Evolutionary conservation across 345 rosid genomes (phyloP).

Genomic region (Salix udensis): DNA sequence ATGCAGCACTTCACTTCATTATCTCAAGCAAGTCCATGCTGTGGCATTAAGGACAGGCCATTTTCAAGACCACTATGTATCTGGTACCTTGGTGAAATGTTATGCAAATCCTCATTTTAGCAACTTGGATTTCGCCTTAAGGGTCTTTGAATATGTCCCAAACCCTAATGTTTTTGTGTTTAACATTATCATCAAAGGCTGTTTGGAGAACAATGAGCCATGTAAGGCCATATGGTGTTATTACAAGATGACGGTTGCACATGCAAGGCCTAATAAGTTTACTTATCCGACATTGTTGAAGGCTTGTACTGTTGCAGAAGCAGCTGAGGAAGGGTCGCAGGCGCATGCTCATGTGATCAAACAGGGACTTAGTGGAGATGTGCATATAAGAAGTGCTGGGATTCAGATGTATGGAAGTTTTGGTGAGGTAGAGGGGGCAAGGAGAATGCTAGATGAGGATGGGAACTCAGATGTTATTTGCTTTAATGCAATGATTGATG

Average conservation of each 20-base stretch:
- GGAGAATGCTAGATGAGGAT: constrained; percentile 33
- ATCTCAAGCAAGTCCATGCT: constrained; percentile 38
- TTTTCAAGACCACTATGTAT: constrained; percentile 40
- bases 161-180: constrained; percentile 45
- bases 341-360: constrained; percentile 42
- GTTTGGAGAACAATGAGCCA: constrained; percentile 31
- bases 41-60: constrained; percentile 31
- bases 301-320: constrained; percentile 29
- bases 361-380: constrained; percentile 33
- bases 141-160: constrained; percentile 29
- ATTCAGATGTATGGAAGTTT: constrained; percentile 49
- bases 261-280: constrained; percentile 43
- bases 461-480: constrained; percentile 32
- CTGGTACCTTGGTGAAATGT: constrained; percentile 41
- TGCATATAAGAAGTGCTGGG: constrained; percentile 42
- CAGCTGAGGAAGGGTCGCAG: constrained; percentile 32
- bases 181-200: constrained; percentile 34
- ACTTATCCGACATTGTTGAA: constrained; percentile 41
- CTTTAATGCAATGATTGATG: constrained; percentile 39
- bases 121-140: constrained; percentile 24
- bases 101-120: constrained; percentile 29
- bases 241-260: constrained; percentile 25
- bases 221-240: constrained; percentile 24
- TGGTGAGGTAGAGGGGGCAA: constrained; percentile 29
- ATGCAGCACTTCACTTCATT: constrained; percentile 24